Evolutionary conservation across 805 yeast species (phyloP), one percentile per base, ranked within the genome.

Genomic region (Zygotorulaspora sp.): DNA sequence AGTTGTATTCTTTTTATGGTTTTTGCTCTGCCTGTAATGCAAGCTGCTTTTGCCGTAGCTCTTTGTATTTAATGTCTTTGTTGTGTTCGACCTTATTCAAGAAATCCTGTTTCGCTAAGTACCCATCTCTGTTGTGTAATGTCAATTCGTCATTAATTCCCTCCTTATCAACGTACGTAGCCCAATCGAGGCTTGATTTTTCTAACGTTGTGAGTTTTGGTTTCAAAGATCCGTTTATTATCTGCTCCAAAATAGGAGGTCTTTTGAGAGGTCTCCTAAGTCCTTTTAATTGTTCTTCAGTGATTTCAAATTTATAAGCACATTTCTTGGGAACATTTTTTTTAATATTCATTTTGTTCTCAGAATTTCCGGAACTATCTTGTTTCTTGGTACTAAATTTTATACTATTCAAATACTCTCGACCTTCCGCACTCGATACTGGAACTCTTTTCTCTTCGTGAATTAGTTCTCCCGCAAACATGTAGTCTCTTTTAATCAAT

Each of bases 161-260:
- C 47, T 80, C 79, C 47, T 83, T 74, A 62, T 90, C 97, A 20
- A 92, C 96, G 63, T 84, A 88, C 32, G 84, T 77, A 1, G 95
- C 94, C 95, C 97, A 92, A 62, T 92, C 98, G 35, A 92, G 69
- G 45, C 95, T 70, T 1, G 95, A 84, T 62, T 92, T 92, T 58
- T 92, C 97, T 47, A 92, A 67, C 0, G 98, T 92, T 16, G 95
- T 84, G 44, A 92, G 69, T 57, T 87, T 90, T 21, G 85, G 78
- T 49, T 83, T 79, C 46, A 81, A 76, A 2, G 83, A 70, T 8
- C 80, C 73, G 30, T 76, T 67, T 31, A 87, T 73, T 24, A 88
- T 88, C 40, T 81, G 85, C 56, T 84, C 89, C 6, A 88, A 65
- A 20, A 86, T 63, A 17, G 90, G 79, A 3, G 84, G 81, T 47